Evolutionary conservation across 2,329 filamentous ascomycete genomes (phyloP), one percentile per base, ranked within the genome.

Genomic region (Aspergillus brasiliensis): DNA sequence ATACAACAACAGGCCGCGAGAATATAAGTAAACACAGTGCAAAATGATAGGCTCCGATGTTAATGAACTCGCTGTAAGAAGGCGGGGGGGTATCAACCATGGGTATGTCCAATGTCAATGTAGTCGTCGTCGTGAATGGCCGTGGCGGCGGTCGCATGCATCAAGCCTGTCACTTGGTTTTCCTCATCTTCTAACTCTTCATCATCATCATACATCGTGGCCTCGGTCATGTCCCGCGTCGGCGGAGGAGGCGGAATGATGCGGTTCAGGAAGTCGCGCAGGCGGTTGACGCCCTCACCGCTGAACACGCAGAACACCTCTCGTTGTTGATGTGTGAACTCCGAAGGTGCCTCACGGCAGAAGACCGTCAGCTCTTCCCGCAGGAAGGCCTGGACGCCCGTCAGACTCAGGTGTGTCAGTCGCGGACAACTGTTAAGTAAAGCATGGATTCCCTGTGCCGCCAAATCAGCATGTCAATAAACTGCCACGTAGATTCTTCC

Each of bases 251-350:
- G 52, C 17, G 51, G 37, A 8, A 54, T 73, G 10, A 78, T 76
- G 65, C 63, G 67, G 52, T 92, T 96, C 40, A 99, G 83, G 71
- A 92, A 91, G 27, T 88, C 84, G 44, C 94, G 89, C 25, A 99
- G 85, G 42, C 86, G 85, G 44, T 82, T 81, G 2, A 99, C 94
- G 57, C 93, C 93, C 25, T 86, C 84, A 5, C 95, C 94, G 1
- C 93, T 97, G 76, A 99, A 99, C 56, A 99, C 95, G 72, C 95
- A 99, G 74, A 99, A 99, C 7, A 98, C 92, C 55, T 94, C 89
- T 63, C 95, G 88, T 75, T 99, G 95, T 72, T 97, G 92, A 49
- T 94, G 90, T 17, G 93, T 98, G 74, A 99, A 99, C 76, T 98
- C 95, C 61, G 84, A 78, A 38, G 95, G 95, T 1, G 95, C 92